Evolutionary conservation across 345 rosid genomes (phyloP).

Genomic region (Bruguiera sexangula): DNA sequence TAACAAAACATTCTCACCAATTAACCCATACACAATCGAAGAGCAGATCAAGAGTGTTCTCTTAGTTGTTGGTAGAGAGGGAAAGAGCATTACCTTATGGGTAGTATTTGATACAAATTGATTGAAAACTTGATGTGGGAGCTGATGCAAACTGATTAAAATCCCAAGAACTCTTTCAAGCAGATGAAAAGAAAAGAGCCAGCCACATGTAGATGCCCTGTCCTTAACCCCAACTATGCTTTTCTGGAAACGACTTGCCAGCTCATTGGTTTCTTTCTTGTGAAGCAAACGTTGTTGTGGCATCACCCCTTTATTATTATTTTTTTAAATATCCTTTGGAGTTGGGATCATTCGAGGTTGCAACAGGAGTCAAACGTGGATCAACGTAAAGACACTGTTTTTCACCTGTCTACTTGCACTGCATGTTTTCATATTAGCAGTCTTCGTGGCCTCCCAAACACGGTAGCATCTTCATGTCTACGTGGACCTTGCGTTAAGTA

Average conservation of each 20-base stretch:
- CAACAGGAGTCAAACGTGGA: too few relatives aligned
- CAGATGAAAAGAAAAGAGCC: not conserved
- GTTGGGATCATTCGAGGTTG: too few relatives aligned
- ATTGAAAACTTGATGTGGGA: not conserved
- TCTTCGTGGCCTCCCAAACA: too few relatives aligned
- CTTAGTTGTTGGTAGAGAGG: not conserved
- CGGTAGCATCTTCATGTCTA: too few relatives aligned
- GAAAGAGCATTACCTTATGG: conserved; percentile 1
- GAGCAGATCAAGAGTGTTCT: conserved; percentile 6
- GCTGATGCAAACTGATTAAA: not conserved
- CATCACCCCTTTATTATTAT: conserved; percentile 1
- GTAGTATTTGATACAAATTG: not conserved
- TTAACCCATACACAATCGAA: not conserved
- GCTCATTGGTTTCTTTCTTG: conserved; percentile 29
- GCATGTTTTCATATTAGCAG: too few relatives aligned
- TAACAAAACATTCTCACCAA: not conserved
- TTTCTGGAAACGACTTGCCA: conserved; percentile 30
- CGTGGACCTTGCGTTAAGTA: too few relatives aligned
- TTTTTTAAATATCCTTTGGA: too few relatives aligned
- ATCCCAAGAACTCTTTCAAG: not conserved
- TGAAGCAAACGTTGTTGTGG: conserved; percentile 28
- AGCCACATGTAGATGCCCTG: conserved; percentile 19
- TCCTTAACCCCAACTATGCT: conserved; percentile 17
- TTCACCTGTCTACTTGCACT: too few relatives aligned
- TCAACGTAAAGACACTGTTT: too few relatives aligned